Evolutionary conservation across 345 rosid genomes (phyloP), one percentile per base, ranked within the genome.

Genomic region (Eucalyptus curtisii): DNA sequence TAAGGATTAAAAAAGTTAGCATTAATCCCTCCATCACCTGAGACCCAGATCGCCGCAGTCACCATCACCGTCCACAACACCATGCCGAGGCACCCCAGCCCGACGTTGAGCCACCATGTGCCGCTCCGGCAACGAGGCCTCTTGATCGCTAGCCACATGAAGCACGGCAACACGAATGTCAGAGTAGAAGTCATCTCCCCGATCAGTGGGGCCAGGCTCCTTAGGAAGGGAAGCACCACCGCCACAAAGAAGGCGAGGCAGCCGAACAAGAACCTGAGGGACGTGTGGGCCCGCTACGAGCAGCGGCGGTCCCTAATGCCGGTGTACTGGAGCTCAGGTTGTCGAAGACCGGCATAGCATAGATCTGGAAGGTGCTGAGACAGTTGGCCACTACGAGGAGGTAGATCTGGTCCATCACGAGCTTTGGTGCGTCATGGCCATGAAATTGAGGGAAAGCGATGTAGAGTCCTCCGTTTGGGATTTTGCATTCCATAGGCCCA

Each of bases 271-370:
- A 92, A 61, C 19, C 93, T 90, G 10, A 93, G 24, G n/a, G 89
- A 84, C 0, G 66, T 31, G 0, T 95, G 94, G 66, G 91, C 91
- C 91, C 89, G 33, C 44, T 42, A 10, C 4, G 93, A 59, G 79
- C 95, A 92, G 16, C 53, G 89, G 44, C 53, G 89, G 44, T 87
- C 90, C 88, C 88, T 93, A 20, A 20, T 89, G 90, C 61, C 15
- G 8, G 64, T 27, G 87, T 91, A 93, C 19, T 57, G 47, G 24
- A 90, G 86, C 87, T 94, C 31, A 94, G 42, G 87, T 93, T 94
- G 93, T 94, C 96, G 42, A 95, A 93, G 48, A 90, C 92, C 5
- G 92, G 94, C 95, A 95, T 93, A 16, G 93, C 95, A 10, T 93
- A 94, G 88, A 94, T 91, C 91, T 90, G 96, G 90, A 92, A 94